phyloP scores from a whole-genome alignment of 352 stramenopile genomes.

The Phytopythium chamaehyphon region DNA sequence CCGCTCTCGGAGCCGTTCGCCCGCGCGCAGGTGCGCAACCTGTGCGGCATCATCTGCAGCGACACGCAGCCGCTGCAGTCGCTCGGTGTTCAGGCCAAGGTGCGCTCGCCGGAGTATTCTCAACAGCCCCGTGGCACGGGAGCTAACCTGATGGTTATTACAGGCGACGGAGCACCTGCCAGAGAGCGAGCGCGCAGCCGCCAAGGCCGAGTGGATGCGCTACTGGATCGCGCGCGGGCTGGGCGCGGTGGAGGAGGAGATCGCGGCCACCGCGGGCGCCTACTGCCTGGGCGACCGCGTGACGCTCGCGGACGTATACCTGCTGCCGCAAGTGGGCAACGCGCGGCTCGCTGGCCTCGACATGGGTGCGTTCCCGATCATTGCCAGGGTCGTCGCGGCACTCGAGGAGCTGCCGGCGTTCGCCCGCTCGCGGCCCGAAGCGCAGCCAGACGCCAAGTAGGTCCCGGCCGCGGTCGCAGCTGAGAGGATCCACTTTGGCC shows the following conservation, averaged over 20 bases:
- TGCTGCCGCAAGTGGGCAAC: constrained; percentile 92
- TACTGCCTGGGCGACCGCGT: constrained; percentile 75
- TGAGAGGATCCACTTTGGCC: no score
- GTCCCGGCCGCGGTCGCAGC: not conserved
- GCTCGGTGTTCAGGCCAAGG: constrained; percentile 61
- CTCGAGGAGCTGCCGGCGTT: constrained; percentile 81
- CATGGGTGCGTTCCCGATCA: constrained; percentile 74
- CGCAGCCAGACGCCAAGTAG: constrained; percentile 46
- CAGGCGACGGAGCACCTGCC: constrained; percentile 27
- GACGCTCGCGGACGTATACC: constrained; percentile 86
- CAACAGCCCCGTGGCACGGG: no score
- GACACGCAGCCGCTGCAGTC: constrained; percentile 93
- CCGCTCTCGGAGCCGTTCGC: constrained; percentile 56
- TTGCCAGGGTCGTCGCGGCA: constrained; percentile 63
- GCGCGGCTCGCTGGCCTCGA: constrained; percentile 79
- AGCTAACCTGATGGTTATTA: not conserved
- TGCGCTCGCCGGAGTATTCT: not conserved
- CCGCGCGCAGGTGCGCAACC: constrained; percentile 75
- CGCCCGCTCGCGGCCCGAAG: constrained; percentile 53
- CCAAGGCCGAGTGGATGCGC: constrained; percentile 48
- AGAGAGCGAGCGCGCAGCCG: constrained; percentile 44
- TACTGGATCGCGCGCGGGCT: constrained; percentile 82
- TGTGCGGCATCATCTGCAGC: constrained; percentile 89
- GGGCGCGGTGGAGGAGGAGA: constrained; percentile 58
- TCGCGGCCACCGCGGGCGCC: constrained; percentile 33